phyloP scores from a whole-genome alignment of 805 yeast genomes.

The Ogataea parapolymorpha region DNA sequence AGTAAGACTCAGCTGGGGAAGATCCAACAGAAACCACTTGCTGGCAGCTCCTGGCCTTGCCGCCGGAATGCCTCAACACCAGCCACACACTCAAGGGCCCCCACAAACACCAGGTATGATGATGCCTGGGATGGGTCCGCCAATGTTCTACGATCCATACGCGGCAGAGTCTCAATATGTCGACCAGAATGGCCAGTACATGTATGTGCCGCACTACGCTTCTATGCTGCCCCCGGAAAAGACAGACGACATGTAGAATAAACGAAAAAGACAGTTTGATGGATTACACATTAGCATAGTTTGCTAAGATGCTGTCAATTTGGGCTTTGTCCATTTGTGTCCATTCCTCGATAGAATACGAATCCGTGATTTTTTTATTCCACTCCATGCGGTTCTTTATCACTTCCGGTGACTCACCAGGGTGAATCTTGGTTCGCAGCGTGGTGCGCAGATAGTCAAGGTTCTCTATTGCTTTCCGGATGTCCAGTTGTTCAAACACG shows the following conservation, averaged over 20 bases:
- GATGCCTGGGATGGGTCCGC: slow-evolving; percentile 31
- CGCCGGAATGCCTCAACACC: slow-evolving; percentile 22
- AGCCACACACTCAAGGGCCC: slow-evolving; percentile 15
- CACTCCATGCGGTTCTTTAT: slow-evolving; percentile 67
- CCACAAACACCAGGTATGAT: slow-evolving; percentile 26
- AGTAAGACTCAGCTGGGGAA: slow-evolving; percentile 74
- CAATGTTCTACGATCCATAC: slow-evolving; percentile 35
- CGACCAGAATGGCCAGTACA: slow-evolving; percentile 30
- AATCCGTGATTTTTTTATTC: slow-evolving; percentile 65
- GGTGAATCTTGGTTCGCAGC: slow-evolving; percentile 40
- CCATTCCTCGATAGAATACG: slow-evolving; percentile 57
- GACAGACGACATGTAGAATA: slow-evolving; percentile 3
- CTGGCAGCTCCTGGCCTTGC: slow-evolving; percentile 19
- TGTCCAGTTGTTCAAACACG: slow-evolving; percentile 37
- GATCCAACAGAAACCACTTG: slow-evolving; percentile 35
- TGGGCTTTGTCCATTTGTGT: slow-evolving; percentile 38
- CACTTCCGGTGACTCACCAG: slow-evolving; percentile 43
- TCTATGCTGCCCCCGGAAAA: slow-evolving; percentile 9
- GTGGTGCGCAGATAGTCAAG: slow-evolving; percentile 53
- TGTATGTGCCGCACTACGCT: slow-evolving; percentile 28
- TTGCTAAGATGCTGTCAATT: slow-evolving; percentile 41
- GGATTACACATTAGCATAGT: slow-evolving; percentile 26
- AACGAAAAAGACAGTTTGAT: slow-evolving; percentile 23
- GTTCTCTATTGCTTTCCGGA: slow-evolving; percentile 56
- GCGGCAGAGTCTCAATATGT: slow-evolving; percentile 25